Base-by-base conservation (phyloP, 345 rosid species). In the Eucalyptus decipiens region DNA sequence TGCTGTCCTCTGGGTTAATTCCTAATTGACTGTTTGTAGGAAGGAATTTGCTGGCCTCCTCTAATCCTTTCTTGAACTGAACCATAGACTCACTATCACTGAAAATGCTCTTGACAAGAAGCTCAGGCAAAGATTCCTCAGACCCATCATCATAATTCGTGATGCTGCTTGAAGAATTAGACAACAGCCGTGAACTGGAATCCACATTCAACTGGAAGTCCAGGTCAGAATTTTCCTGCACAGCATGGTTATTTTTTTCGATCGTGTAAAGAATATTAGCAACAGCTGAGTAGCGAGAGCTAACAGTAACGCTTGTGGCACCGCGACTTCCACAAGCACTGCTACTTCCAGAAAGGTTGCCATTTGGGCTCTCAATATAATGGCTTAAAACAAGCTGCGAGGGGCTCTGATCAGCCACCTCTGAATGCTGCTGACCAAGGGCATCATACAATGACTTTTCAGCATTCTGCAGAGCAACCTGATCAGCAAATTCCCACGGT, bases 1-100 rank as follows among this genome's bases (percentile, higher is more conserved):
- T 34, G 42, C 89, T 91, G 85, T 76, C 88, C 50, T 95, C 95
- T 28, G 90, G 89, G 89, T 92, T 91, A 21, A 92, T 88, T 43
- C 90, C 86, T 87, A 95, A 90, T 67, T 93, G 91, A 89, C 89
- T 90, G 86, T 90, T 89, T 69, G 91, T 91, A 26, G 97, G 99
- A 92, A 97, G 96, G 88, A 97, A 96, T 94, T 94, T 96, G 80
- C 95, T 94, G 88, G 99, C 99, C 93, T 96, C 99, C 89, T 95
- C 98, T 86, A 97, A 9, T 21, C 98, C 98, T 91, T 88, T 96
- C 86, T 92, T 93, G 89, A 95, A 95, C 89, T 93, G 98, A 92
- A 95, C 52, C 47, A 93, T 88, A 37, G 96, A 95, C 11, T 96
- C 96, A 11, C 80, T 50, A 58, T 95, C 91, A 80, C 92, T 94